phyloP scores from a whole-genome alignment of 1,284 basidiomycete species.

The Cryptococcus jaspeensis region DNA sequence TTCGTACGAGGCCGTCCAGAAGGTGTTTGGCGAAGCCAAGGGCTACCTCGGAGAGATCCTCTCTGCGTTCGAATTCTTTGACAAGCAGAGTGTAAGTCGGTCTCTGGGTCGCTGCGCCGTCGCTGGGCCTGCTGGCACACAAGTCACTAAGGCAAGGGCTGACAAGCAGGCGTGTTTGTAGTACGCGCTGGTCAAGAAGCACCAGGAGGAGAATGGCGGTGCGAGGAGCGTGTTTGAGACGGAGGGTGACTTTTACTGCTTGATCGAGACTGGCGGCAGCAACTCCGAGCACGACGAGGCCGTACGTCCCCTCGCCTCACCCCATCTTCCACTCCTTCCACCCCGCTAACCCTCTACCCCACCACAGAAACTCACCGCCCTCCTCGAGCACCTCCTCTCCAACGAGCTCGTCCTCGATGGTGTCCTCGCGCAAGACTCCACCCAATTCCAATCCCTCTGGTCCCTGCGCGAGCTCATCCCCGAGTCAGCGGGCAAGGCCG shows the following conservation, averaged over 20 bases:
- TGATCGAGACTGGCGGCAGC: constrained; percentile 92
- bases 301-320: constrained; percentile 59
- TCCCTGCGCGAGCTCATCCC: constrained; percentile 90
- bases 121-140: too few species aligned
- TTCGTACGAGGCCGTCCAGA: constrained; percentile 59
- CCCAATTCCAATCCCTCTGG: constrained; percentile 90
- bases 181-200: constrained; percentile 69
- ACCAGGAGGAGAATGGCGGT: constrained; percentile 46
- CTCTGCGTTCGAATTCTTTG: constrained; percentile 97
- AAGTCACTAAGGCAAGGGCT: neutral
- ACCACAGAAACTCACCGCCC: constrained; percentile 76
- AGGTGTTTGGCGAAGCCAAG: constrained; percentile 58
- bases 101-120: neutral
- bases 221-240: constrained; percentile 56
- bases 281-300: constrained; percentile 93
- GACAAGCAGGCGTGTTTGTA: constrained; percentile 43
- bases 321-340: neutral
- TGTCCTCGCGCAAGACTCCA: constrained; percentile 86
- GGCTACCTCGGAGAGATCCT: constrained; percentile 88
- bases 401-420: constrained; percentile 83
- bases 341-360: neutral
- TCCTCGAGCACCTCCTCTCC: constrained; percentile 79
- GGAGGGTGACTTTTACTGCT: constrained; percentile 82
- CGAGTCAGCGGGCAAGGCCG: constrained; percentile 90
- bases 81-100: constrained; percentile 59